Base-by-base conservation (phyloP, 2,329 filamentous ascomycete species). In the Alternaria novae-zelandiae region DNA sequence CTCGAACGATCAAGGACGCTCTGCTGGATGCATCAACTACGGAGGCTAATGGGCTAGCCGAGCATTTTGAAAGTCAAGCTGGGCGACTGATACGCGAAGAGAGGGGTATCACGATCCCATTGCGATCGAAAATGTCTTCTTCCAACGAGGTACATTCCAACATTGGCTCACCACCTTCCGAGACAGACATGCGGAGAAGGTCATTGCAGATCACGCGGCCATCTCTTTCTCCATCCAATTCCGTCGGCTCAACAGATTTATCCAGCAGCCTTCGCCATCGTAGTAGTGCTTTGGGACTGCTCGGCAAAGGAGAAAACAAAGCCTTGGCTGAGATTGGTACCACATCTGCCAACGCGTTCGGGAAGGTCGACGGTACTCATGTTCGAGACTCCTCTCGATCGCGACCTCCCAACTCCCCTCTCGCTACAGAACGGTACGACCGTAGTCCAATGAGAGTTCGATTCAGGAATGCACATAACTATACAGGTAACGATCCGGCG, bases 21-120 rank as follows among this genome's bases (percentile, higher is more conserved):
- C 84, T 98, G 15, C 84, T 97, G 28, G 96, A 98, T 79, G 96
- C 96, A 7, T 96, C 94, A 1, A 94, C 93, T 82, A 94, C 91
- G 0, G 93, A 96, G 66, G 91, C 95, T 73, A 89, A 91, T 67
- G 83, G 89, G 1, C 80, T 87, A 8, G 82, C 87, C 45, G 65
- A 70, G 13, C 79, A 79, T 56, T 76, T 78, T 25, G 80, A 80
- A 66, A 82, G 73, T 63, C 81, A 82, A 56, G 74, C 77, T 30
- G 80, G 79, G 23, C 80, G 78, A 13, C 47, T 77, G 15, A 63
- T 67, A 15, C 72, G 70, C 6, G 73, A 74, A 57, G 77, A 76
- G 54, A 61, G 63, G 10, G 65, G 70, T 2, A 71, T 72, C 26
- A 64, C 70, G 7, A 70, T 74, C 20, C 70, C 78, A n/a, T 57